Percentiles rank a stretch among this genome's conserved stretches.
Conservation (phyloP, 2,329 filamentous ascomycete species). For the Aspergillus sp. region DNA sequence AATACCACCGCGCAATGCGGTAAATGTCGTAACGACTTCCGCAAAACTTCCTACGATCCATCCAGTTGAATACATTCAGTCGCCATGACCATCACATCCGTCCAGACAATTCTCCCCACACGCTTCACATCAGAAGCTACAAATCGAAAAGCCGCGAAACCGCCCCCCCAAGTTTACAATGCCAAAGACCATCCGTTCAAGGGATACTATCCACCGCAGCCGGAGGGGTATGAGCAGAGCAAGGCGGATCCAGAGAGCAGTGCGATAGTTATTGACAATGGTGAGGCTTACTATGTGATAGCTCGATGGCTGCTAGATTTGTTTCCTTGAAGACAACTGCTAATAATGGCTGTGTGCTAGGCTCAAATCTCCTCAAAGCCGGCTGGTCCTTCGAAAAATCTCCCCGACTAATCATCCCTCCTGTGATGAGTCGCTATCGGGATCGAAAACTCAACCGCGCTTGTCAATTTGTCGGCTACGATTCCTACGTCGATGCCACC, state of each 20-base stretch:
- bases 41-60: not conserved
- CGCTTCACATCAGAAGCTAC: constrained; percentile 34
- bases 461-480: constrained; percentile 83
- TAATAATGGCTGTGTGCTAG: constrained; percentile 38
- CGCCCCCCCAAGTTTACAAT: constrained; percentile 46
- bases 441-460: constrained; percentile 89
- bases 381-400: constrained; percentile 88
- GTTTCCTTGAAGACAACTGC: not conserved
- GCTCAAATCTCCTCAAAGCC: constrained; percentile 79
- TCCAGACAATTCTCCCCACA: constrained; percentile 28
- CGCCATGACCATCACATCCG: constrained; percentile 39
- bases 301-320: not conserved
- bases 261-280: constrained; percentile 97
- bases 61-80: not conserved
- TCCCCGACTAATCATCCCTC: constrained; percentile 74
- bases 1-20: not conserved
- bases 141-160: constrained; percentile 45
- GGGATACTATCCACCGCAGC: constrained; percentile 49
- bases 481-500: constrained; percentile 91
- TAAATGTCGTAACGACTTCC: not conserved
- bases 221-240: constrained; percentile 65
- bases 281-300: constrained; percentile 39
- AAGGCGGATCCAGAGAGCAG: constrained; percentile 50
- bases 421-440: constrained; percentile 89
- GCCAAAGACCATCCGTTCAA: constrained; percentile 54